Evolutionary conservation across 768 basidiomycete species (phyloP), one percentile per base, ranked within the genome.

Genomic region (Rhodotorula graminis): DNA sequence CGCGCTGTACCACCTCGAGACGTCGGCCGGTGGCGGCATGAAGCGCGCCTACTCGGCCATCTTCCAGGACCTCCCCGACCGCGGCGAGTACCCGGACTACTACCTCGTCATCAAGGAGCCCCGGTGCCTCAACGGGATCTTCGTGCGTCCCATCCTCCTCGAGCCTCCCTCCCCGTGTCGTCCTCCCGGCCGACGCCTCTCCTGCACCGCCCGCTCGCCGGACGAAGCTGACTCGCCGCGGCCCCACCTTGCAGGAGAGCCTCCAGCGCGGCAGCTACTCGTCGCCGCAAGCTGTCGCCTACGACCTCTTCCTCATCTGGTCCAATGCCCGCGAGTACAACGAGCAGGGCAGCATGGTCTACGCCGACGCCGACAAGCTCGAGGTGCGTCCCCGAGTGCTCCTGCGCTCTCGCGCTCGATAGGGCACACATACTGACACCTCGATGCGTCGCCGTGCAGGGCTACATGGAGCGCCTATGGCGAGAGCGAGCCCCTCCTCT

Each of bases 261-360:
- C 33, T 72, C 37, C 59, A 56, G 18, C 71, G 69, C 12, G 64
- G 64, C 0, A n/a, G 49, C 27, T 76, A 76, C 68, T 56, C 56
- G n/a, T 52, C 58, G 6, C 53, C 69, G 33, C 69, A 69, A 29
- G 71, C 61, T 0, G 71, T 76, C 29, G 74, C 74, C 5, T 72
- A 70, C 74, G 74, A 76, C 58, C 67, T 76, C 61, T 63, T 76
- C 55, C 70, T 72, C 47, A 68, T 76, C 47, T 76, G 70, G 70
- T 37, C 56, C 18, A 76, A 76, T n/a, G 74, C 74, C 6, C 61
- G 69, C 52, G 65, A 76, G 57, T 76, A 76, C 74, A 76, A 76
- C 47, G 61, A 72, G 49, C 68, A 67, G 29, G 74, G 74, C 9
- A 70, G 68, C 37, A 50, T 70, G 37, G 71, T 76, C 49, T 76